These are phyloP conservation scores for Triglochin maritima DNA, from an alignment of 106 monocot species.

Conservation along the genomic window DNA sequence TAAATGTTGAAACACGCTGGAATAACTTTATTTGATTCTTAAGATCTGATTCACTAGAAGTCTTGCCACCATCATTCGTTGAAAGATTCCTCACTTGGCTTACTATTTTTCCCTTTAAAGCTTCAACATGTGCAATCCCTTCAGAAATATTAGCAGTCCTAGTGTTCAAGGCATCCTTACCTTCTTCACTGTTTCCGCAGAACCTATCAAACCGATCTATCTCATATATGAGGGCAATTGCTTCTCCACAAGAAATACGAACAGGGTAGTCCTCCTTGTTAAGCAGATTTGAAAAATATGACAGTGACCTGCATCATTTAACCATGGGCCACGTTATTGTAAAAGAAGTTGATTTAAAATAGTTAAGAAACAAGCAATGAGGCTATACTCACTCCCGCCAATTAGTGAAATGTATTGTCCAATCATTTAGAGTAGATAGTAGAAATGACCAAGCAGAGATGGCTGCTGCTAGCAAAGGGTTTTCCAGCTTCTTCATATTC, in stretches of 20 bases:
- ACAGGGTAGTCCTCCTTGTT: constrained; percentile 65
- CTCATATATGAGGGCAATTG: constrained; percentile 65
- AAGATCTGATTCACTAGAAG: constrained; percentile 61
- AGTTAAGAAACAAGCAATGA: background rate
- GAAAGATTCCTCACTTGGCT: constrained; percentile 39
- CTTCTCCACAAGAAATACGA: constrained; percentile 90
- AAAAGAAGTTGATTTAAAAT: background rate
- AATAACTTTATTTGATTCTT: constrained; percentile 60
- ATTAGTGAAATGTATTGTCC: constrained; percentile 49
- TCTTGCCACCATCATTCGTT: constrained; percentile 70
- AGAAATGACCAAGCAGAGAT: constrained; percentile 86
- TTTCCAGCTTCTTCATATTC: too few relatives aligned
- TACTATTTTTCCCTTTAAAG: constrained; percentile 64
- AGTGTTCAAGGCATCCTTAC: background rate
- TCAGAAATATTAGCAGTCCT: constrained; percentile 19
- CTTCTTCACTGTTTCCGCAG: constrained; percentile 13
- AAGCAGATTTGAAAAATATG: constrained; percentile 47
- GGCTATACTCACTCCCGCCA: constrained; percentile 67
- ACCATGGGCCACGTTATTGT: background rate
- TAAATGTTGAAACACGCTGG: constrained; percentile 52
- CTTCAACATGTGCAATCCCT: constrained; percentile 33
- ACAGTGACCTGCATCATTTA: constrained; percentile 36
- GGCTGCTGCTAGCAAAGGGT: constrained; percentile 39
- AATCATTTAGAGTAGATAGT: constrained; percentile 43
- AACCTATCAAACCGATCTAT: constrained; percentile 35